Evolutionary conservation across 2,329 filamentous ascomycete species (phyloP).

Genomic region (Rachicladosporium sp.): DNA sequence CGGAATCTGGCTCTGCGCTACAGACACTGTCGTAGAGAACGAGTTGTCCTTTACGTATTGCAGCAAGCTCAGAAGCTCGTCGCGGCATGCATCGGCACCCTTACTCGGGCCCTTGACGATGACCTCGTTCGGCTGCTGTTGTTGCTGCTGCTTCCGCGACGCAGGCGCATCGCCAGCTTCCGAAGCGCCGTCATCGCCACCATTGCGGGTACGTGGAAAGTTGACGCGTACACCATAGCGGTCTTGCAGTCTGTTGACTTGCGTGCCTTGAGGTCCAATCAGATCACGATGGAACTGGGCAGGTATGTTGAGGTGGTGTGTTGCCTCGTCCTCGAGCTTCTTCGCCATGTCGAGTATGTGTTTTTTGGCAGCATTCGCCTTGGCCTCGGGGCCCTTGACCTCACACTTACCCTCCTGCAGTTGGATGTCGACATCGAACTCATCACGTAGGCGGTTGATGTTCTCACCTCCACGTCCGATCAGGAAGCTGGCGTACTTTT

Average conservation of each 20-base stretch:
- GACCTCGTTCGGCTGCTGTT: conserved; percentile 79
- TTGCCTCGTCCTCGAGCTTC: conserved; percentile 82
- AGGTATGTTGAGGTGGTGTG: conserved; percentile 76
- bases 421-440: conserved; percentile 67
- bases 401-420: conserved; percentile 90
- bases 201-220: conserved; percentile 60
- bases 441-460: conserved; percentile 56
- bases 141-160: conserved; percentile 45
- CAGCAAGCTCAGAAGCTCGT: conserved; percentile 78
- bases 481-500: conserved; percentile 83
- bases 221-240: conserved; percentile 92
- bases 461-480: conserved; percentile 57
- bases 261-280: conserved; percentile 75
- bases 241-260: conserved; percentile 84
- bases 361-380: conserved; percentile 74
- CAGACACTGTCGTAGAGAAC: conserved; percentile 62
- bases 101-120: conserved; percentile 82
- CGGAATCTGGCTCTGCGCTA: conserved; percentile 86
- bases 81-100: conserved; percentile 81
- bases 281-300: conserved; percentile 89
- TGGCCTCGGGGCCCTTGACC: conserved; percentile 88
- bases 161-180: conserved; percentile 59
- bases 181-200: conserved; percentile 53
- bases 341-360: conserved; percentile 70
- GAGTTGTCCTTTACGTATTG: conserved; percentile 88